Base-by-base conservation (phyloP, 441 rosid genomes). In the Brassica balearica region DNA sequence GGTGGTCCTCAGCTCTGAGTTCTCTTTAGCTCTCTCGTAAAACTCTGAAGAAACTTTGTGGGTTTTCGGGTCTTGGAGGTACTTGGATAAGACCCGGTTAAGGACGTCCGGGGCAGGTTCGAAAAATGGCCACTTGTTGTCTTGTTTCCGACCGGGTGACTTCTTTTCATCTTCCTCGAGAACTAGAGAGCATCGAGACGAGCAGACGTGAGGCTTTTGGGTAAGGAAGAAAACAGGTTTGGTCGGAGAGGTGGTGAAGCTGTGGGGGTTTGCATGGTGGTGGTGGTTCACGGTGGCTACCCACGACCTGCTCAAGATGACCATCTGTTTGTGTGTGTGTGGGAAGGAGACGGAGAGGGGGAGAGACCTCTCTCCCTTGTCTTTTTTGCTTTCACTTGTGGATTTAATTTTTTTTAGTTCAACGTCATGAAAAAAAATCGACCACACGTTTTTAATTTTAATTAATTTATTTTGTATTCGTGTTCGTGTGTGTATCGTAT, bases 1-100 rank as follows among this genome's bases (percentile, higher is more conserved):
- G 38, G 90, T 10, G 43, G 87, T 83, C 80, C 68, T 83, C 69
- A 92, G 83, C n/a, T 84, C 88, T 1, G 85, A 77, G 67, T 60
- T 81, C 63, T 84, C 84, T 74, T 86, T 90, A 7, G 90, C 93
- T 82, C 88, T 85, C 85, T 83, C 80, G 77, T 89, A 90, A 72
- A 82, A 88, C 58, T 85, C 90, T 9, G 72, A 85, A 8, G 90
- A 92, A 2, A 87, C 41, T 6, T 83, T 78, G 14, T 82, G 84
- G 3, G 73, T 84, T 34, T 69, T 81, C 10, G 88, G 86, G 77
- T 88, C 88, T 65, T 29, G 79, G n/a, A 92, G 82, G 12, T 87
- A 66, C 62, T 84, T 84, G 23, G 82, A 74, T 60, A 94, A 69
- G 32, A 88, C 85, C n/a, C 71, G 73, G 75, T 92, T 88, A 19